These are phyloP conservation scores for Lecanicillium sp. DNA, from an alignment of 2,329 filamentous ascomycete genomes.

Conservation along the genomic window DNA sequence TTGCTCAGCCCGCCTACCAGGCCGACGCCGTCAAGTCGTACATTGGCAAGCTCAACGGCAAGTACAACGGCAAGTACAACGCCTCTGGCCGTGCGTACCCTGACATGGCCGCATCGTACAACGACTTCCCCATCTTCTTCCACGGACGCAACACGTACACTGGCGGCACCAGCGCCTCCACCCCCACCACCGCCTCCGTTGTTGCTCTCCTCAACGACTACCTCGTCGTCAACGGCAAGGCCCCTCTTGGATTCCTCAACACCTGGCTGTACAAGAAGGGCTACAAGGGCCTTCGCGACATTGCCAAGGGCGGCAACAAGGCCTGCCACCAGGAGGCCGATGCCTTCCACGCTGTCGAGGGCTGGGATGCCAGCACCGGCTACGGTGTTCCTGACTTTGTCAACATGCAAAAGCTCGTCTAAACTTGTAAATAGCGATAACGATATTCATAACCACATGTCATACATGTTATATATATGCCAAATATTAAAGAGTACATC, in stretches of 20 bases:
- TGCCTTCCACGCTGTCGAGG: slow-evolving; percentile 14
- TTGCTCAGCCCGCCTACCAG: slow-evolving; percentile 8
- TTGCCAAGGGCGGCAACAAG: slow-evolving; percentile 16
- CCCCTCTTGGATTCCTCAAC: slow-evolving; percentile 39
- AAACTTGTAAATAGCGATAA: background rate
- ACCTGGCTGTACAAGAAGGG: slow-evolving; percentile 31
- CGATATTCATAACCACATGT: background rate
- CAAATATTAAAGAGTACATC: too few relatives aligned
- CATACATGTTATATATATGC: too few relatives aligned
- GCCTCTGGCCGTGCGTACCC: slow-evolving; percentile 13
- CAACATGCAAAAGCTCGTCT: slow-evolving; percentile 8
- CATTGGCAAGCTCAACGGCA: background rate
- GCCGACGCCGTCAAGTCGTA: slow-evolving; percentile 4
- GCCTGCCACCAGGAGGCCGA: slow-evolving; percentile 14
- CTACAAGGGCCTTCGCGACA: slow-evolving; percentile 18
- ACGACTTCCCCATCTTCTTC: slow-evolving; percentile 4
- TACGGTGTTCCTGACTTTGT: slow-evolving; percentile 12
- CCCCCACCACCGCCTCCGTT: slow-evolving; percentile 36
- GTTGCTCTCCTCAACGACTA: slow-evolving; percentile 39
- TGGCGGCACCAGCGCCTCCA: slow-evolving; percentile 27
- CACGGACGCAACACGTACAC: background rate
- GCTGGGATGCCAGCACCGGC: slow-evolving; percentile 22
- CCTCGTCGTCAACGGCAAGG: slow-evolving; percentile 28
- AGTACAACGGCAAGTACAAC: slow-evolving; percentile 1
- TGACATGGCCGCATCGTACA: slow-evolving; percentile 8